Percentiles rank a stretch among this genome's conserved stretches.
Conservation (phyloP, 306 rosid genomes). For the Psophocarpus tetragonolobus region DNA sequence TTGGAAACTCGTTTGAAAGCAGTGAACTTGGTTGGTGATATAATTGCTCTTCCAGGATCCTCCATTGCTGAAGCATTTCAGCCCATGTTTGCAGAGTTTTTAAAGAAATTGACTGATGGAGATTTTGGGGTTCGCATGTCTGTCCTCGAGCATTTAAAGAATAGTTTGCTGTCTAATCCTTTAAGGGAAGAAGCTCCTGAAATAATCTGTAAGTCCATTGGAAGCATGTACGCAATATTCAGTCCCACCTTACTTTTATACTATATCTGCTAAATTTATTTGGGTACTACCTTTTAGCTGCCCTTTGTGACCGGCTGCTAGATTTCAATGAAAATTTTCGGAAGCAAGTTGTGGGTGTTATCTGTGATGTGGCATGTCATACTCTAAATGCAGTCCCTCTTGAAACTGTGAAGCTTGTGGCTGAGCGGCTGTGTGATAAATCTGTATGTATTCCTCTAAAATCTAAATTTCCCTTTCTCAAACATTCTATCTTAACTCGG, state of each 20-base stretch:
- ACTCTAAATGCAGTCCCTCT: slow-evolving; percentile 57
- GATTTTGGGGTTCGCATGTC: slow-evolving; percentile 74
- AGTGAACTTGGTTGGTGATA: slow-evolving; percentile 83
- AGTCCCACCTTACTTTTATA: not conserved
- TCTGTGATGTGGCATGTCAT: slow-evolving; percentile 80
- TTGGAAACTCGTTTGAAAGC: slow-evolving; percentile 87
- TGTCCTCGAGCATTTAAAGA: slow-evolving; percentile 72
- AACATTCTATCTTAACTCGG: slow-evolving; percentile 16
- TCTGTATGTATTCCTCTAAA: slow-evolving; percentile 60
- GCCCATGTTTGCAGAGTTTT: slow-evolving; percentile 82
- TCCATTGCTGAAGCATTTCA: slow-evolving; percentile 73
- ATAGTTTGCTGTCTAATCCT: slow-evolving; percentile 82
- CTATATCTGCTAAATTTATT: slow-evolving; percentile 36
- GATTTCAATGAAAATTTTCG: slow-evolving; percentile 84
- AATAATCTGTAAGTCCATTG: slow-evolving; percentile 68
- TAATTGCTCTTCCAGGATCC: slow-evolving; percentile 74
- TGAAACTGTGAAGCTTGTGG: slow-evolving; percentile 81
- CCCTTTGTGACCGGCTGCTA: slow-evolving; percentile 85
- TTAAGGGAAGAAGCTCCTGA: slow-evolving; percentile 70
- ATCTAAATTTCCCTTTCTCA: slow-evolving; percentile 19
- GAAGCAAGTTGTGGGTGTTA: slow-evolving; percentile 92
- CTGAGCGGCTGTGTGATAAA: slow-evolving; percentile 91
- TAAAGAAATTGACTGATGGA: slow-evolving; percentile 86
- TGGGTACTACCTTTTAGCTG: slow-evolving; percentile 55
- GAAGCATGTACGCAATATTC: slow-evolving; percentile 15